Evolutionary conservation across 768 basidiomycete species (phyloP), one percentile per base, ranked within the genome.

Genomic region (Suillus occidentalis): DNA sequence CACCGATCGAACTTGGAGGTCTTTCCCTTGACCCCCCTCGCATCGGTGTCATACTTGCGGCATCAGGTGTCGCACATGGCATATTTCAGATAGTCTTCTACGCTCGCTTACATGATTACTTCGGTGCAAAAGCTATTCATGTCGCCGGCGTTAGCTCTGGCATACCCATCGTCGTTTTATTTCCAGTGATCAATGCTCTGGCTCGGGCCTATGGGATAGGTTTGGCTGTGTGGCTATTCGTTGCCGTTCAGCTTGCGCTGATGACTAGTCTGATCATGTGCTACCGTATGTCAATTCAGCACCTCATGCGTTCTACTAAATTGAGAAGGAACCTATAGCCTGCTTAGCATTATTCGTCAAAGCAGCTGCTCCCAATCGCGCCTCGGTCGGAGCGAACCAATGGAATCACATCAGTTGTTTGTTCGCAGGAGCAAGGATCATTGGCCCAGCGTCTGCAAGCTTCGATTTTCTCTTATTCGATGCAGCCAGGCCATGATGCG

Each of bases 141-240:
- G 13, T 40, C 6, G 16, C 39, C 13, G 39, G 39, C 39, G 0
- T 40, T 16, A 16, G 39, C 14, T 40, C 39, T 5, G 39, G 39
- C 39, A 40, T 40, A 40, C 39, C 14, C 0, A 16, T 16, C 6
- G 14, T 40, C 14, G 16, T 40, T 40, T 16, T 40, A 16, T 40
- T 40, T 40, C 39, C 39, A 40, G 39, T 16, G 39, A 40, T 40
- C 14, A 40, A 40, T 40, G 39, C 68, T 64, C 65, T 77, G 37
- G 73, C 75, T 37, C 66, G 56, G 52, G 62, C 65, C n/a, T 69
- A 70, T 36, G 67, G 69, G 9, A 65, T 74, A 28, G 63, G 31
- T n/a, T 68, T 68, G 65, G 36, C 66, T 0, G 69, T 73, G n/a
- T 81, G 78, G 76, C 14, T 69, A 2, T 39, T 67, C 9, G 69